Conservation (phyloP, 257 asterid genomes). For the Plantago ovata region DNA sequence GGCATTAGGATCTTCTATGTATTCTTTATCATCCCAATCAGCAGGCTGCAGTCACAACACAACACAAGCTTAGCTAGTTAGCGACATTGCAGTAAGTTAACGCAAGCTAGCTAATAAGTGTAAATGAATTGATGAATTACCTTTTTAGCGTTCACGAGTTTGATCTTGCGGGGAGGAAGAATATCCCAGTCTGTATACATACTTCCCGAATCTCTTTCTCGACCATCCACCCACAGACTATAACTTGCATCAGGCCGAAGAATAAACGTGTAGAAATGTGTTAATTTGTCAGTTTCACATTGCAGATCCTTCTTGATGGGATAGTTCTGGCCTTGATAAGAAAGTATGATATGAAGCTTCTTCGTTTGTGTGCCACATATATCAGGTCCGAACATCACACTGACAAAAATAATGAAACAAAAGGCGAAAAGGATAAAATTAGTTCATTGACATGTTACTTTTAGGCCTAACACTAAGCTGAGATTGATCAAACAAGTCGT, state of each 20-base stretch:
- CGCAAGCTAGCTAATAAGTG: no score
- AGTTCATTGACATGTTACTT: no score
- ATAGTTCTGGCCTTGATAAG: conserved; percentile 85
- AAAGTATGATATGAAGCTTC: conserved; percentile 76
- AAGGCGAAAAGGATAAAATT: no score
- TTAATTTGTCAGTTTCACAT: conserved; percentile 85
- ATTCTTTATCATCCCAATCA: conserved; percentile 94
- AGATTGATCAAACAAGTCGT: no score
- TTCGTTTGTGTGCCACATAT: conserved; percentile 90
- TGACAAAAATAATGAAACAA: no score
- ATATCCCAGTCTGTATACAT: conserved; percentile 93
- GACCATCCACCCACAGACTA: conserved; percentile 71
- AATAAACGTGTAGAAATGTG: conserved; percentile 84
- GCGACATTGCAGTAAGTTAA: no score
- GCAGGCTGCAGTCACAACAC: conserved; percentile 62
- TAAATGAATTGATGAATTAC: no score
- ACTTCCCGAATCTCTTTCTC: conserved; percentile 89
- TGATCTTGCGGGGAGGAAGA: conserved; percentile 82
- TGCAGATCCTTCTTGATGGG: conserved; percentile 85
- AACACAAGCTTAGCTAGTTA: not conserved
- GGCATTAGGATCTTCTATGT: conserved; percentile 73
- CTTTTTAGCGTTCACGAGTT: conserved; percentile 69
- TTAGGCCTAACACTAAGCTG: no score
- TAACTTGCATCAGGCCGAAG: conserved; percentile 88
- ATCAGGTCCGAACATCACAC: conserved; percentile 98